Evolutionary conservation across 352 stramenopile genomes (phyloP), one percentile per base, ranked within the genome.

Genomic region (Phytophthora aleatoria): DNA sequence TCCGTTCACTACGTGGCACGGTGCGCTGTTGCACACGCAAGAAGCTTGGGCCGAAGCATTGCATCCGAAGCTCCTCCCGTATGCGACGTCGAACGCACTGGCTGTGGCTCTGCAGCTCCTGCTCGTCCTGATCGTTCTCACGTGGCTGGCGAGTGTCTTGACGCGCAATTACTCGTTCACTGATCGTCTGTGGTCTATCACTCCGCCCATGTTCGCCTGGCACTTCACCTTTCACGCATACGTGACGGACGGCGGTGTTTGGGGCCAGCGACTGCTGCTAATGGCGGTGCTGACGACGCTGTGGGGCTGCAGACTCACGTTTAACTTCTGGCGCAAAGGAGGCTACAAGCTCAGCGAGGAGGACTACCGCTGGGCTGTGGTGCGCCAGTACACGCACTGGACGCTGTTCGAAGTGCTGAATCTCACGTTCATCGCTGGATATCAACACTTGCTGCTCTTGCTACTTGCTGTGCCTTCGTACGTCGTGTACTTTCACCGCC

Each of bases 161-260:
- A 96, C 90, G n/a, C 67, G 71, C 63, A 98, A 98, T 65, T 92
- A 94, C 67, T 96, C 84, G 58, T 90, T 97, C 80, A 90, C 92
- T 0, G 94, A 98, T 54, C 96, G 96, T n/a, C 35, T 98, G 41
- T 98, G 94, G 94, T 96, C 83, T 24, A 89, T 98, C 56, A 84
- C 84, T 51, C 94, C 94, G 11, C 69, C 85, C 48, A 36, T 96
- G 1, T 98, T 97, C 64, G 77, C 85, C 13, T 97, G 89, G 87
- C 82, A 93, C 59, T 89, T 91, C 43, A 76, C 76, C 10, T 76
- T 70, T 58, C 80, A 78, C 44, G 78, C 76, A n/a, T 83, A 61
- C 41, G n/a, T 89, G 3, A 56, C 71, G 5, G 90, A 97, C 41
- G 69, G 67, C 15, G 73, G 70, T 31, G 41, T 61, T 50, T 90